Evolutionary conservation across 495 filamentous ascomycete genomes (phyloP).

Genomic region (Podospora pseudoanserina): DNA sequence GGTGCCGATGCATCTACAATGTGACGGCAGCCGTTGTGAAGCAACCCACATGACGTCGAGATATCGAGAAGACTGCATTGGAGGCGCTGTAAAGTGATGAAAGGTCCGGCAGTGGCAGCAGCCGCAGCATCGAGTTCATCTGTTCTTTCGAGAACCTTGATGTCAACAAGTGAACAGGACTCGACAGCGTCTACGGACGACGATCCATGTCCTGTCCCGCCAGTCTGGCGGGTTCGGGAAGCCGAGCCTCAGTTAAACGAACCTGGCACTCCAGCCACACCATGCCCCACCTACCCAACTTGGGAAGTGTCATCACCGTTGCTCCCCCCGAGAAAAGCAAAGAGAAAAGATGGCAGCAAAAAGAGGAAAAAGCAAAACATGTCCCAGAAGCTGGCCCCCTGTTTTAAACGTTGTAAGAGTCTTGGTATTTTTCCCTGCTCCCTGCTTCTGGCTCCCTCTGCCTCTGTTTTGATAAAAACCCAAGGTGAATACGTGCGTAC

Average conservation of each 20-base stretch:
- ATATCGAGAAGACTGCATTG: background rate
- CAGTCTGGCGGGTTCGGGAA: constrained; percentile 21
- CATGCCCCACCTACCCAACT: constrained; percentile 9
- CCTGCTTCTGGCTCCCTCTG: background rate
- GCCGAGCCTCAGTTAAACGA: constrained; percentile 18
- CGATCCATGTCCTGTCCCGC: constrained; percentile 8
- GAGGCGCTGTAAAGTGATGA: background rate
- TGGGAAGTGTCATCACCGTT: constrained; percentile 4
- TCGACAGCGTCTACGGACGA: background rate
- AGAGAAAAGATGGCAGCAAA: constrained; percentile 1
- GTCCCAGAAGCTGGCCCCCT: constrained; percentile 7
- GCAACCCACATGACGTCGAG: background rate
- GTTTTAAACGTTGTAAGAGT: background rate
- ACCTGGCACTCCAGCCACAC: constrained; percentile 11
- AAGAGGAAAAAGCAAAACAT: constrained; percentile 5
- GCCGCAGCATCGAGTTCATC: background rate
- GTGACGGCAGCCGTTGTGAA: too few relatives aligned
- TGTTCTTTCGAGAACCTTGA: background rate
- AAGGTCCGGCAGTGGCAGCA: background rate
- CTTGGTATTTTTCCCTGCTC: background rate
- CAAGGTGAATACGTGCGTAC: background rate
- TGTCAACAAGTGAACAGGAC: background rate
- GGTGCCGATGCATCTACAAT: background rate
- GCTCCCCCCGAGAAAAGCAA: constrained; percentile 3
- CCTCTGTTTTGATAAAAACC: background rate